These are phyloP conservation scores for Porpolomopsis calyptriformis DNA, from an alignment of 768 basidiomycete species.

Conservation along the genomic window DNA sequence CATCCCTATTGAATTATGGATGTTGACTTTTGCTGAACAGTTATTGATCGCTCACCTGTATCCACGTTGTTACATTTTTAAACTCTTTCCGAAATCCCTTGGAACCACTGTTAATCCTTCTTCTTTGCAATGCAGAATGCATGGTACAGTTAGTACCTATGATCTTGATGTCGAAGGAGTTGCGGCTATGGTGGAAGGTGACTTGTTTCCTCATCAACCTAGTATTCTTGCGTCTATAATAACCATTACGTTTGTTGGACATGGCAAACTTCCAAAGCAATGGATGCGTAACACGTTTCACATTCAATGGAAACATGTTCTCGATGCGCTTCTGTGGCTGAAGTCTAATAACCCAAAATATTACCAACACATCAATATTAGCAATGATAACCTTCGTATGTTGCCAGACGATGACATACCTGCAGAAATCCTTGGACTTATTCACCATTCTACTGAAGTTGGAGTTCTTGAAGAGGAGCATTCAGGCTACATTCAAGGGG, in stretches of 20 bases:
- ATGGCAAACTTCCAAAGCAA: neutral
- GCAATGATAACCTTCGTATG: constrained; percentile 1
- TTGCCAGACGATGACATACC: constrained; percentile 13
- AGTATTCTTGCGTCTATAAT: constrained; percentile 11
- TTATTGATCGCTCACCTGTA: too few species aligned
- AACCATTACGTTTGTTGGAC: constrained; percentile 14
- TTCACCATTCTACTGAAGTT: constrained; percentile 6
- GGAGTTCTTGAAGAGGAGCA: constrained; percentile 8
- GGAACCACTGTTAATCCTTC: too few species aligned
- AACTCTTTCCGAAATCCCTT: too few species aligned
- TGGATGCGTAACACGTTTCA: constrained; percentile 7
- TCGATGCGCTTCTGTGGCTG: constrained; percentile 20
- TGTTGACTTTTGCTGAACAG: constrained; percentile 5
- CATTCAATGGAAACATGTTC: constrained; percentile 10
- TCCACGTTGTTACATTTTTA: too few species aligned
- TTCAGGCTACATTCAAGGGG: constrained; percentile 10
- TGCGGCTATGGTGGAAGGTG: neutral
- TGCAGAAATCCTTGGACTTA: constrained; percentile 1
- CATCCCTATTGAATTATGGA: neutral
- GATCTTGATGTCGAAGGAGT: neutral
- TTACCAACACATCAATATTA: constrained; percentile 16
- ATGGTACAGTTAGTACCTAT: too few species aligned
- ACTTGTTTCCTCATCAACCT: constrained; percentile 4
- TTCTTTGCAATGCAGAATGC: constrained; percentile 13
- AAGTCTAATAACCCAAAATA: constrained; percentile 20